Conservation (phyloP, 176 grass and related monocot genomes). For the Aegilops bicornis region DNA sequence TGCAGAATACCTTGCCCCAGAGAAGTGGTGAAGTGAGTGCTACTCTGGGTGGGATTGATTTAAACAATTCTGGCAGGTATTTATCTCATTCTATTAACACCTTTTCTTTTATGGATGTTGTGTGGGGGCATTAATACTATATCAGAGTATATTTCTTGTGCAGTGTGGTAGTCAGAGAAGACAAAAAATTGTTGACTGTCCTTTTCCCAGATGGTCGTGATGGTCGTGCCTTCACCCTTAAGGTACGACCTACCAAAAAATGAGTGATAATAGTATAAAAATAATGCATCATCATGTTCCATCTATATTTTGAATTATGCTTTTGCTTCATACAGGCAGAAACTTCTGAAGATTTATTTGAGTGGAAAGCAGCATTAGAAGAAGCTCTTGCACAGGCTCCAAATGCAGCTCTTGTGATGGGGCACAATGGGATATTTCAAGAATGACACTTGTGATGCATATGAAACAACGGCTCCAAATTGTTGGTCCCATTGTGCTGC, state of each 20-base stretch:
- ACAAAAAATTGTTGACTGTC: slow-evolving; percentile 94
- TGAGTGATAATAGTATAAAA: neutral
- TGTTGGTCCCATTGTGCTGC: slow-evolving; percentile 55
- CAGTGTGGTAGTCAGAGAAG: slow-evolving; percentile 99
- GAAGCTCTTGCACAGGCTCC: slow-evolving; percentile 97
- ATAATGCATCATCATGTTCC: neutral
- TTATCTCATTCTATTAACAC: slow-evolving; percentile 25
- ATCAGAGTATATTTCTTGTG: slow-evolving; percentile 23
- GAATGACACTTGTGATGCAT: slow-evolving; percentile 84
- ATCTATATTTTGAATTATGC: neutral
- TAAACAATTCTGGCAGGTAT: slow-evolving; percentile 99
- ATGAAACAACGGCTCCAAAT: slow-evolving; percentile 76
- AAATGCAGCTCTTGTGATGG: slow-evolving; percentile 99
- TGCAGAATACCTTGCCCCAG: slow-evolving; percentile 85
- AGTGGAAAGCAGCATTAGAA: slow-evolving; percentile 98
- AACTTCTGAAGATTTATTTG: slow-evolving; percentile 96
- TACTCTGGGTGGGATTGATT: slow-evolving; percentile 96
- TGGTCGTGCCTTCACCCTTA: slow-evolving; percentile 96
- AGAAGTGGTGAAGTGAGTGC: slow-evolving; percentile 91
- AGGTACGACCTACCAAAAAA: slow-evolving; percentile 39
- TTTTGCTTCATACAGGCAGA: slow-evolving; percentile 54
- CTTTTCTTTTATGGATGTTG: neutral
- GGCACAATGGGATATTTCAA: slow-evolving; percentile 99
- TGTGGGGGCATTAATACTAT: slow-evolving; percentile 18
- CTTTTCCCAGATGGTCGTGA: slow-evolving; percentile 99